Evolutionary conservation across 2,329 filamentous ascomycete genomes (phyloP).

Genomic region (Ceratocystis cacaofunesta): DNA sequence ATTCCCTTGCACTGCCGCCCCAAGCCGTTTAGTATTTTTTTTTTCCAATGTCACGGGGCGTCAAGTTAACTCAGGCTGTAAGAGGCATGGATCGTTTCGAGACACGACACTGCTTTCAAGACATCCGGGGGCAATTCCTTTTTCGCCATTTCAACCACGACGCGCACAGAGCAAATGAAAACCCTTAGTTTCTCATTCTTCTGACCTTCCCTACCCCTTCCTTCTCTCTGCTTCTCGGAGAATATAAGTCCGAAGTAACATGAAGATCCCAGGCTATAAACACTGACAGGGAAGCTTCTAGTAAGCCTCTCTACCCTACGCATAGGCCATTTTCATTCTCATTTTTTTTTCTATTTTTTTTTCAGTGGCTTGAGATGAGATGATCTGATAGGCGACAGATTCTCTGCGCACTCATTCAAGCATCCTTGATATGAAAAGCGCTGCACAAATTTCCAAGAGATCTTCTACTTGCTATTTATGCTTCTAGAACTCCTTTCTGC

Average conservation of each 20-base stretch:
- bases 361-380: slow-evolving; percentile 11
- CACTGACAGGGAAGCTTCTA: slow-evolving; percentile 1
- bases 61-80: neutral
- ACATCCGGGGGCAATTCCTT: neutral
- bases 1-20: neutral
- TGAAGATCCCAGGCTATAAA: neutral
- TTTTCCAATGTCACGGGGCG: neutral
- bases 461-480: neutral
- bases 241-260: slow-evolving; percentile 4
- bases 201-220: neutral
- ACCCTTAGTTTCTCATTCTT: neutral
- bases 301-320: neutral
- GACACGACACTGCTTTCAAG: neutral
- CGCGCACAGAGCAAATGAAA: neutral
- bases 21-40: neutral
- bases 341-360: neutral
- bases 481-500: neutral
- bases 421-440: neutral
- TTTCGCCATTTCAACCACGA: neutral
- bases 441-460: neutral
- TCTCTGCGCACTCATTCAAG: neutral
- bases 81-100: neutral
- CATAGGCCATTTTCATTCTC: neutral
- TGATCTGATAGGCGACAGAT: slow-evolving; percentile 11
- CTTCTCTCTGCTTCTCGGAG: neutral